Conservation (phyloP, 139 green algal genomes). For the Micractinium conductrix region DNA sequence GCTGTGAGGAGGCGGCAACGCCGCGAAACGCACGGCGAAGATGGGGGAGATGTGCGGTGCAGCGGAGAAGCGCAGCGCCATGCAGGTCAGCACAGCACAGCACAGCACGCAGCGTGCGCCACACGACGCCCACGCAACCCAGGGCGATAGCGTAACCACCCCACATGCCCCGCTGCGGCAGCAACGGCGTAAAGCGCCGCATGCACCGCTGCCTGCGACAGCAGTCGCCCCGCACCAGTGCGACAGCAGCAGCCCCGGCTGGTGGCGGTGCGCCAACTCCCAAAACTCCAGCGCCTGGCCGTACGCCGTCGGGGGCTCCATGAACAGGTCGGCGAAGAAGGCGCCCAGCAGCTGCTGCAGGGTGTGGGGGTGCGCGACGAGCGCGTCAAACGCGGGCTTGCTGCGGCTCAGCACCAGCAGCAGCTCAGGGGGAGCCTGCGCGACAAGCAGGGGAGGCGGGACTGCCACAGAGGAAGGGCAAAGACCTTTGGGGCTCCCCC, state of each 20-base stretch:
- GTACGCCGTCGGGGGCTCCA: neutral
- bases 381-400: neutral
- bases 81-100: too few species aligned
- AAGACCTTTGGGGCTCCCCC: too few species aligned
- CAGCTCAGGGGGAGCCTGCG: neutral
- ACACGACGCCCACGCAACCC: too few species aligned
- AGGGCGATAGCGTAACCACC: too few species aligned
- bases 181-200: neutral
- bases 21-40: too few species aligned
- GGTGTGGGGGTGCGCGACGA: neutral
- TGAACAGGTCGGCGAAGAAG: neutral
- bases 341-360: neutral
- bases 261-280: neutral
- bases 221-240: neutral
- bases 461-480: too few species aligned
- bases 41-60: too few species aligned
- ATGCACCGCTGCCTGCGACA: neutral
- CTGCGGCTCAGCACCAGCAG: slow-evolving; percentile 15
- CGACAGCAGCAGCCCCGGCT: neutral
- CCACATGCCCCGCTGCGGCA: neutral
- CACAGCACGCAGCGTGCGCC: neutral
- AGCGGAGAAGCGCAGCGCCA: neutral
- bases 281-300: neutral
- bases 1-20: too few species aligned
- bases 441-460: neutral